Conservation (phyloP, 2,329 filamentous ascomycete genomes). For the Colletotrichum sp. region DNA sequence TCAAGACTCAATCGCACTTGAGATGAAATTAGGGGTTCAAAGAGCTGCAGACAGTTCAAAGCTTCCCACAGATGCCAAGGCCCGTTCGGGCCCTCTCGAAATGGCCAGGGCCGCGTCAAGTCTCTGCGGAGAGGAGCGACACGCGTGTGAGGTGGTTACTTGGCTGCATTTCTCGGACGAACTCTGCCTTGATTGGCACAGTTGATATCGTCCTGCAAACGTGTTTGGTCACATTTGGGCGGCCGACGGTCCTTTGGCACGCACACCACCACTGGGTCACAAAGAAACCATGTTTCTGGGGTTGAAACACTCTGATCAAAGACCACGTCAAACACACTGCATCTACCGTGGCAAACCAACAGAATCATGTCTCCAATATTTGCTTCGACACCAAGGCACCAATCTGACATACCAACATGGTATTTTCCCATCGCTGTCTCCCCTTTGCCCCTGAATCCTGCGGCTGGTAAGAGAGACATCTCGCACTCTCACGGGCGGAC, state of each 20-base stretch:
- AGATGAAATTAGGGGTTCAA: slow-evolving; percentile 2
- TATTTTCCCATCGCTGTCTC: neutral
- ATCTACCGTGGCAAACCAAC: neutral
- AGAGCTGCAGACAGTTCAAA: neutral
- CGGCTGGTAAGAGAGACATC: neutral
- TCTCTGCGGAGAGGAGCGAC: neutral
- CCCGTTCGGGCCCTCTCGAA: neutral
- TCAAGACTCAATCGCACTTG: neutral
- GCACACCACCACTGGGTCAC: neutral
- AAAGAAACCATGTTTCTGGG: neutral
- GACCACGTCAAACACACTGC: neutral
- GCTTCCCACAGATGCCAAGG: neutral
- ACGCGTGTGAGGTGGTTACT: neutral
- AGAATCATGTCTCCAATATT: neutral
- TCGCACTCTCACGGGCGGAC: neutral
- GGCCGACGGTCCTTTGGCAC: neutral
- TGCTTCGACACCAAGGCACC: neutral
- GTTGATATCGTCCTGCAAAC: neutral
- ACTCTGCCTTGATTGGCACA: neutral
- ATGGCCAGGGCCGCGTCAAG: neutral
- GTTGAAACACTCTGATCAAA: neutral
- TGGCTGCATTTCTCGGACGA: neutral
- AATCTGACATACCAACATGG: neutral
- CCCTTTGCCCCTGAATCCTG: neutral
- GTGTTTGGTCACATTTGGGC: neutral